Conservation (phyloP, 768 basidiomycete species). For the Hebeloma cylindrosporum region DNA sequence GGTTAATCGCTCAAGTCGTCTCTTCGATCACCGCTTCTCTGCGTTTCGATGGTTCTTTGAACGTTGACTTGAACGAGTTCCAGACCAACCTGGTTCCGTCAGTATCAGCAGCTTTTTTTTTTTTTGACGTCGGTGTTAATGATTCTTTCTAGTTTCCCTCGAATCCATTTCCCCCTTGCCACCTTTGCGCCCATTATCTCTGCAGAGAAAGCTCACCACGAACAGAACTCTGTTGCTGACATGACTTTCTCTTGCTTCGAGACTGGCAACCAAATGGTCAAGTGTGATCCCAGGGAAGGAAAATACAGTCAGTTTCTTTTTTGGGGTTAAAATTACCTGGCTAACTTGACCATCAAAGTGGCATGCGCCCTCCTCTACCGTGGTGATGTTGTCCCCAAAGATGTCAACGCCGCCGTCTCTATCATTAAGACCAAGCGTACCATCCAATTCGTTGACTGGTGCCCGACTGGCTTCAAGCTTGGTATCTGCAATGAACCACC, state of each 20-base stretch:
- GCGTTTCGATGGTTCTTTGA: slow-evolving; percentile 95
- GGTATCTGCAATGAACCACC: slow-evolving; percentile 98
- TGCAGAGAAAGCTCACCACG: slow-evolving; percentile 93
- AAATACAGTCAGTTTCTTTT: slow-evolving; percentile 81
- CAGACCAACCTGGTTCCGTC: slow-evolving; percentile 98
- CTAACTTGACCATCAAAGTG: slow-evolving; percentile 48
- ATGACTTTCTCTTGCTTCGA: slow-evolving; percentile 99
- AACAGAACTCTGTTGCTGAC: slow-evolving; percentile 95
- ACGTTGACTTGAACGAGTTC: slow-evolving; percentile 97
- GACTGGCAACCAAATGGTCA: slow-evolving; percentile 93
- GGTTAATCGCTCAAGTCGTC: slow-evolving; percentile 97
- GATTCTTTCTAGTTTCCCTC: slow-evolving; percentile 72
- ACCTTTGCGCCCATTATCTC: slow-evolving; percentile 95
- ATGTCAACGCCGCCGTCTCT: slow-evolving; percentile 89
- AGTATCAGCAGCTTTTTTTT: slow-evolving; percentile 39
- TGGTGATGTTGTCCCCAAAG: slow-evolving; percentile 96
- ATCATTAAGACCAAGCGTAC: slow-evolving; percentile 97
- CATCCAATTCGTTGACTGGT: slow-evolving; percentile 99
- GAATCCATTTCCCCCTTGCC: slow-evolving; percentile 97
- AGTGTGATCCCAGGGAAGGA: slow-evolving; percentile 94
- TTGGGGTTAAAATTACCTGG: not conserved
- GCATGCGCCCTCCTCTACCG: slow-evolving; percentile 92
- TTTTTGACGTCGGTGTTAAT: slow-evolving; percentile 6
- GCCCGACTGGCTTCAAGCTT: slow-evolving; percentile 97
- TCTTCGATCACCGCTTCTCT: slow-evolving; percentile 97